Evolutionary conservation across 768 basidiomycete species (phyloP).

Genomic region (Mrakia gelida): DNA sequence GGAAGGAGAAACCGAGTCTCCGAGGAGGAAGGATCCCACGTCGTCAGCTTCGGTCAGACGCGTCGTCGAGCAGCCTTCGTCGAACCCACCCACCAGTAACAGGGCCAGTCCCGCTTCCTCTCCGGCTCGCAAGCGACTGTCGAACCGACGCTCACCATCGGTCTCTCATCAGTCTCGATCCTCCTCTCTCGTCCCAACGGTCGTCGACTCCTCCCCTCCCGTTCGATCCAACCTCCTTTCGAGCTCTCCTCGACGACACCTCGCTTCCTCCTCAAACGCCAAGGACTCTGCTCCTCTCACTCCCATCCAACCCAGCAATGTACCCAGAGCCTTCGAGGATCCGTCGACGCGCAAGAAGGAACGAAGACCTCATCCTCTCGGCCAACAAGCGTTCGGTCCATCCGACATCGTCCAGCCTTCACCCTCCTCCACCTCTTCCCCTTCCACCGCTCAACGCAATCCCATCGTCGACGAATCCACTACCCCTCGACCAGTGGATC

Average conservation of each 20-base stretch:
- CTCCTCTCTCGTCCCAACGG: neutral
- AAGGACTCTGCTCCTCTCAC: neutral
- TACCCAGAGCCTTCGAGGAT: neutral
- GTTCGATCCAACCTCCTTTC: neutral
- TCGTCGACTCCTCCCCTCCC: neutral
- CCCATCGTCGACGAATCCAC: neutral
- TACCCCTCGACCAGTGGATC: neutral
- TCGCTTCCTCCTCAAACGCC: neutral
- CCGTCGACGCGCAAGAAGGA: neutral
- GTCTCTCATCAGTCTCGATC: neutral
- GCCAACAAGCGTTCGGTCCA: neutral
- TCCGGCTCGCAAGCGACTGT: neutral
- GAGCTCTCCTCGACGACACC: neutral
- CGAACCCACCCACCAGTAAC: neutral
- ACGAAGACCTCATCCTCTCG: constrained; percentile 4
- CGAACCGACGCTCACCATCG: neutral
- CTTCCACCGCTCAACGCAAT: neutral
- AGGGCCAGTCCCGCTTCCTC: neutral
- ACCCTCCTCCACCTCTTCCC: neutral
- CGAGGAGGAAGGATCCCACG: neutral
- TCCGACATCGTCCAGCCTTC: neutral
- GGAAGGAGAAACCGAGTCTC: neutral
- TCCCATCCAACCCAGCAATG: neutral
- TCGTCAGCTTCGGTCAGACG: neutral
- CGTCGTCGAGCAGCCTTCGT: neutral